Conservation (phyloP, 805 yeast species). For the Metschnikowia lachancei region DNA sequence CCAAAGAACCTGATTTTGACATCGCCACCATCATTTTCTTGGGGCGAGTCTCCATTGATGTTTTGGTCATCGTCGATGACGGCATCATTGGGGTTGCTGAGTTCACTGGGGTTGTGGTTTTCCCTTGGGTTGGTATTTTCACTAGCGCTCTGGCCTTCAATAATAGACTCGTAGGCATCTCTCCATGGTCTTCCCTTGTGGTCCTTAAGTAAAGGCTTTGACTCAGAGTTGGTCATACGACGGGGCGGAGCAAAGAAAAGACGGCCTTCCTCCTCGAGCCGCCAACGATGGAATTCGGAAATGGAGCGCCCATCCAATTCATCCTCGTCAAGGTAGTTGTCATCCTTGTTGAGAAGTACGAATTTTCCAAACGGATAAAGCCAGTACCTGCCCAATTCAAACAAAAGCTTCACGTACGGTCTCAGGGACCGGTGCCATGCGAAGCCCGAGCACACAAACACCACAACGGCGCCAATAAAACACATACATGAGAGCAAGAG, state of each 20-base stretch:
- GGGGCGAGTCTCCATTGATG: not conserved
- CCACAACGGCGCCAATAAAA: conserved; percentile 45
- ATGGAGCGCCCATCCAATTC: conserved; percentile 82
- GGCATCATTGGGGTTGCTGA: not conserved
- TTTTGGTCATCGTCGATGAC: conserved; percentile 19
- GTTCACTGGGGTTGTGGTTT: conserved; percentile 9
- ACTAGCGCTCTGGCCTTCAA: conserved; percentile 14
- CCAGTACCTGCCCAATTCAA: conserved; percentile 66
- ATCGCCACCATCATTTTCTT: conserved; percentile 22
- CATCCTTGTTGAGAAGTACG: conserved; percentile 73
- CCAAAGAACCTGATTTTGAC: conserved; percentile 71
- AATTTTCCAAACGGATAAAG: conserved; percentile 87
- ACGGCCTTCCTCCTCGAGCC: conserved; percentile 69
- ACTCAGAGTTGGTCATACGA: conserved; percentile 34
- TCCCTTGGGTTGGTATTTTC: not conserved
- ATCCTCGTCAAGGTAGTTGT: conserved; percentile 81
- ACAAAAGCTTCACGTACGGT: conserved; percentile 60
- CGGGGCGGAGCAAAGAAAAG: conserved; percentile 75
- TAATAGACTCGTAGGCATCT: conserved; percentile 37
- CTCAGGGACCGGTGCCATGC: conserved; percentile 49
- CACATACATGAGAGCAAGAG: conserved; percentile 54
- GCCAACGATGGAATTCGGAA: conserved; percentile 86
- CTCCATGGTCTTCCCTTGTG: conserved; percentile 41
- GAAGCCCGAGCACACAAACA: conserved; percentile 41
- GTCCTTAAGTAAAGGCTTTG: conserved; percentile 41